Base-by-base conservation (phyloP, 2,329 filamentous ascomycete species). In the Fusarium armeniacum region DNA sequence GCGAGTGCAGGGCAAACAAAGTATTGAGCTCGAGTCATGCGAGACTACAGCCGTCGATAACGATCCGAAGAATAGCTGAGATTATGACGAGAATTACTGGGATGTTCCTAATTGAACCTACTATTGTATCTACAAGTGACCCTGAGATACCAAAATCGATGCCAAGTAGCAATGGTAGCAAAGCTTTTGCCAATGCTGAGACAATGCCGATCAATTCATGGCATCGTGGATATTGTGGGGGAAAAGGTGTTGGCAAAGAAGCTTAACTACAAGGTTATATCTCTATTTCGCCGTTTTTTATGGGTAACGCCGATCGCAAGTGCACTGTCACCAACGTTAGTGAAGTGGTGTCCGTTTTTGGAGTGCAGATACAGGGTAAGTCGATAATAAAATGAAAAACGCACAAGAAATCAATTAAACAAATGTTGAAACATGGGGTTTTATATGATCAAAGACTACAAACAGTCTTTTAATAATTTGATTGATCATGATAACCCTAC, bases 161-260 rank as follows among this genome's bases (percentile, higher is more conserved):
- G 47, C 33, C 33, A 51, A 51, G 47, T n/a, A n/a, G n/a, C n/a
- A n/a, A n/a, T n/a, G n/a, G n/a, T n/a, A n/a, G n/a, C n/a, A 51
- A 51, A 51, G 47, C 47, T 40, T 51, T 51, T 51, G 33, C 49
- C 49, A 51, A 51, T 40, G 18, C 33, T 28, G 11, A 15, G 47
- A 51, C 9, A 51, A 12, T 28, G 33, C 33, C 10, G 49, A 51
- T 40, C 49, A 40, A 20, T 10, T 46, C 8, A 32, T 32, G 44
- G 44, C 28, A 46, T 18, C 24, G 33, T 28, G n/a, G 24, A 22
- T 36, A 40, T 28, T 40, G 49, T 40, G 49, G 49, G 33, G 49
- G 26, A 7, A 26, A 26, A 15, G 33, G 2, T 20, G 22, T 24
- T 40, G 24, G 33, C 18, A 18, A 28, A 51, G 35, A 40, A 28